Conservation (phyloP, 768 basidiomycete species). For the Aureoboletus auriporus region DNA sequence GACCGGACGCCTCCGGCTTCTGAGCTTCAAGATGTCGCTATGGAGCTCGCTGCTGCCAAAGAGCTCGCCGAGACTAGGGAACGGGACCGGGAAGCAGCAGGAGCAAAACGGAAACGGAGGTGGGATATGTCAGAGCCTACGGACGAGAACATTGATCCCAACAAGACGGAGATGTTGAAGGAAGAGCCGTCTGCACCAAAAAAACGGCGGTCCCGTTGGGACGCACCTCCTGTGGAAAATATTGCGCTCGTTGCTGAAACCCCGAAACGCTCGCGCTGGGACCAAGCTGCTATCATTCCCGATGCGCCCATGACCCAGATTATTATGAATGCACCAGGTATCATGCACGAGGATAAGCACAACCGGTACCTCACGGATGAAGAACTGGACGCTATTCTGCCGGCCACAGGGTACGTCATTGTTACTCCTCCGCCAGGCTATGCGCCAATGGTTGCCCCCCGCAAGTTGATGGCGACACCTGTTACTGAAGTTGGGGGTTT, state of each 20-base stretch:
- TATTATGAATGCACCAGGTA: constrained; percentile 81
- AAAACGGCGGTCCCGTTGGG: constrained; percentile 95
- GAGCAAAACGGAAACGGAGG: constrained; percentile 69
- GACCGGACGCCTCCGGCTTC: constrained; percentile 89
- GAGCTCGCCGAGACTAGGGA: constrained; percentile 37
- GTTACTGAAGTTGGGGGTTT: constrained; percentile 73
- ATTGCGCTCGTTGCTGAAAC: constrained; percentile 47
- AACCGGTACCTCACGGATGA: constrained; percentile 96
- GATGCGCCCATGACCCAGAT: constrained; percentile 74
- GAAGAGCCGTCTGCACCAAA: constrained; percentile 77
- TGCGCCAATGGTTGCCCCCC: constrained; percentile 67
- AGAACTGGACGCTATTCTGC: constrained; percentile 89
- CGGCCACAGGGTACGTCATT: constrained; percentile 81
- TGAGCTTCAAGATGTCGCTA: constrained; percentile 69
- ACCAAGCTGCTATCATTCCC: constrained; percentile 78
- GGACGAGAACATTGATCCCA: constrained; percentile 65
- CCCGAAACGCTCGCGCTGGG: constrained; percentile 94
- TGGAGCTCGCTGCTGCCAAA: constrained; percentile 55
- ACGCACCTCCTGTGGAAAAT: constrained; percentile 82
- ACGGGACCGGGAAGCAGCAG: constrained; percentile 36
- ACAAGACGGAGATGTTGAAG: constrained; percentile 61
- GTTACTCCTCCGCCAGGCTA: constrained; percentile 95
- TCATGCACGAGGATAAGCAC: constrained; percentile 91
- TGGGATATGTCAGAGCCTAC: constrained; percentile 69
- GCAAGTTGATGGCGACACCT: constrained; percentile 56